Evolutionary conservation across 495 filamentous ascomycete genomes (phyloP).

Genomic region (Xylaria castorea): DNA sequence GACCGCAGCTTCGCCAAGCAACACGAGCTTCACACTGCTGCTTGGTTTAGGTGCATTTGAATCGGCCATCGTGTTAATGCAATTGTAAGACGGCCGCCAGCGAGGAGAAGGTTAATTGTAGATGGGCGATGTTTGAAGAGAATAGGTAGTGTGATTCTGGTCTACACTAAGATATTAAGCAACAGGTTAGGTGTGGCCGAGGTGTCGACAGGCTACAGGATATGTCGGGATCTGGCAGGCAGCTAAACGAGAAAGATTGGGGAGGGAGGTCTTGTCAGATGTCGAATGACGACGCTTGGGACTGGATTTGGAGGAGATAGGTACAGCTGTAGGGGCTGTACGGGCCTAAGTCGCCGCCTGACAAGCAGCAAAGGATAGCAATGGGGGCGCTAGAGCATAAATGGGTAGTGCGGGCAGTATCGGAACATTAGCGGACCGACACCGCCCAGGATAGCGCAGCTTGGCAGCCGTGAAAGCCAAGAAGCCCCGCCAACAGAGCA

Average conservation of each 20-base stretch:
- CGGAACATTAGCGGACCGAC: constrained; percentile 37
- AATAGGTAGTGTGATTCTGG: constrained; percentile 10
- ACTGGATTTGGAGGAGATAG: constrained; percentile 29
- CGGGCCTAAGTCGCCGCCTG: not conserved
- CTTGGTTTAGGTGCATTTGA: constrained; percentile 84
- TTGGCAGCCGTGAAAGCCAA: not conserved
- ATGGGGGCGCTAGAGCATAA: constrained; percentile 1
- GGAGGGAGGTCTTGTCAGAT: constrained; percentile 32
- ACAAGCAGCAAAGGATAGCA: not conserved
- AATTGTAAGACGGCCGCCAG: not conserved
- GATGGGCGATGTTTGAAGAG: not conserved
- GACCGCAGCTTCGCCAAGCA: constrained; percentile 95
- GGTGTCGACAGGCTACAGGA: constrained; percentile 5
- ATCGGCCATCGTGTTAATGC: constrained; percentile 53
- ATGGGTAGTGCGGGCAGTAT: constrained; percentile 1
- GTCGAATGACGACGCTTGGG: constrained; percentile 42
- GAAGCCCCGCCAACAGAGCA: constrained; percentile 21
- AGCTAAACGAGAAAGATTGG: constrained; percentile 12
- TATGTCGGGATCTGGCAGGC: constrained; percentile 15
- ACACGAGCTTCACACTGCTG: constrained; percentile 98
- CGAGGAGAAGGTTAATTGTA: not conserved
- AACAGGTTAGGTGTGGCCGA: constrained; percentile 15
- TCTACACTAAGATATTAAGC: constrained; percentile 15
- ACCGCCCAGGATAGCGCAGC: constrained; percentile 32
- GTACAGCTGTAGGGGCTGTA: constrained; percentile 15